Conservation (phyloP, 2,329 filamentous ascomycete species). For the Microdochium nivale region DNA sequence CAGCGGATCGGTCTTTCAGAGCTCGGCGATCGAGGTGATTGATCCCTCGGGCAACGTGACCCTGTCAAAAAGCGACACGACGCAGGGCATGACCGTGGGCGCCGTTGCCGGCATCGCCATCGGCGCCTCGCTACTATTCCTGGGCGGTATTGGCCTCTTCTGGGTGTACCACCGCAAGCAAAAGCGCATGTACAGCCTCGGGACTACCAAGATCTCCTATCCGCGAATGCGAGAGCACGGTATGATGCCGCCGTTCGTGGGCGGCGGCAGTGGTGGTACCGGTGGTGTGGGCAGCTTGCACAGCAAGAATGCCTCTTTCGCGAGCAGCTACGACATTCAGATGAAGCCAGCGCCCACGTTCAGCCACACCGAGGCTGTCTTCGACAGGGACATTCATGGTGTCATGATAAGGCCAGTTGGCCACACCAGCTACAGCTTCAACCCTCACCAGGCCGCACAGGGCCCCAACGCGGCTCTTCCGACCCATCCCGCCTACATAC, state of each 20-base stretch:
- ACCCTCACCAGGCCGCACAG: neutral
- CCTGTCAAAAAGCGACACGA: slow-evolving; percentile 6
- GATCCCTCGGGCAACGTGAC: slow-evolving; percentile 16
- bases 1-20: slow-evolving; percentile 32
- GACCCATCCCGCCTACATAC: neutral
- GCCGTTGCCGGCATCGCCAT: slow-evolving; percentile 45
- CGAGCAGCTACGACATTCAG: slow-evolving; percentile 17
- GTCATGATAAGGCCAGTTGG: neutral
- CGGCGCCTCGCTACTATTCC: slow-evolving; percentile 32
- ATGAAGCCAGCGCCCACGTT: slow-evolving; percentile 11
- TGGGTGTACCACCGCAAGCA: slow-evolving; percentile 38
- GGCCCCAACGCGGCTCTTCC: neutral
- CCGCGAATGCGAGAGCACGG: slow-evolving; percentile 13
- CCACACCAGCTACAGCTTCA: neutral
- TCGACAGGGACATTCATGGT: slow-evolving; percentile 21
- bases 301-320: slow-evolving; percentile 5
- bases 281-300: slow-evolving; percentile 1
- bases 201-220: slow-evolving; percentile 14
- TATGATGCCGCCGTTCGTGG: slow-evolving; percentile 10
- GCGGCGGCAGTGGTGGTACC: slow-evolving; percentile 3
- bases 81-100: slow-evolving; percentile 30
- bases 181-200: slow-evolving; percentile 19
- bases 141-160: slow-evolving; percentile 34
- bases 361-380: slow-evolving; percentile 25
- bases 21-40: slow-evolving; percentile 28